Evolutionary conservation across 2,329 filamentous ascomycete genomes (phyloP), one percentile per base, ranked within the genome.

Genomic region (Trichoderma asperellum): DNA sequence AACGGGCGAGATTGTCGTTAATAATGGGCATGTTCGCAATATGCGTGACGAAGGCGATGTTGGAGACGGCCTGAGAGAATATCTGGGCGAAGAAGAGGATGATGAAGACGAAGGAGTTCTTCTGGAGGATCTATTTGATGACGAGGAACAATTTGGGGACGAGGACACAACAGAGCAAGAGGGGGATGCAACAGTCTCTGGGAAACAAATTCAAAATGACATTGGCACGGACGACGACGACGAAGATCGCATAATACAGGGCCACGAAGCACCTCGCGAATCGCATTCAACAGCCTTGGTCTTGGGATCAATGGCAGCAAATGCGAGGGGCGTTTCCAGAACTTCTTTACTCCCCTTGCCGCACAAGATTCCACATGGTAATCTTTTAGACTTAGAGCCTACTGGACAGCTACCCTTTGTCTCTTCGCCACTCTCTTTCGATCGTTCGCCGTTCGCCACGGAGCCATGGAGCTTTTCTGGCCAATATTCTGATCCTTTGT

Each of bases 1-100:
- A 61, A 95, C 92, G 0, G 94, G 93, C 66, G 84, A 92, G 70
- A 89, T 98, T 58, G 85, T 97, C n/a, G 89, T 97, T 68, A 87
- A 98, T 79, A 96, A 97, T 83, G 95, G 96, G 0, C 96, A 98
- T 81, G 78, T 97, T 64, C 78, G 86, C 62, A 76, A 77, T 78
- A 87, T 75, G 88, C 93, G 85, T 75, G 82, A 76, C 78, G 87
- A 79, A 84, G 90, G 77, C 80, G 81, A 83, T 56, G 77, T 80
- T 16, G 81, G 86, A n/a, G 49, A 71, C 40, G 40, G 29, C 8
- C 24, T 59, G 67, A 73, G 75, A 40, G 74, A 73, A 2, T 70
- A 79, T 24, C 76, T 78, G 4, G 76, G 80, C 4, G 78, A 78
- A 2, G 77, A 80, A 0, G 76, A 80, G 27, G 80, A 81, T 2